Percentiles rank a stretch among this genome's conserved stretches.
Evolutionary conservation across 352 stramenopile species (phyloP).

Genomic region (Pythium aquatile): DNA sequence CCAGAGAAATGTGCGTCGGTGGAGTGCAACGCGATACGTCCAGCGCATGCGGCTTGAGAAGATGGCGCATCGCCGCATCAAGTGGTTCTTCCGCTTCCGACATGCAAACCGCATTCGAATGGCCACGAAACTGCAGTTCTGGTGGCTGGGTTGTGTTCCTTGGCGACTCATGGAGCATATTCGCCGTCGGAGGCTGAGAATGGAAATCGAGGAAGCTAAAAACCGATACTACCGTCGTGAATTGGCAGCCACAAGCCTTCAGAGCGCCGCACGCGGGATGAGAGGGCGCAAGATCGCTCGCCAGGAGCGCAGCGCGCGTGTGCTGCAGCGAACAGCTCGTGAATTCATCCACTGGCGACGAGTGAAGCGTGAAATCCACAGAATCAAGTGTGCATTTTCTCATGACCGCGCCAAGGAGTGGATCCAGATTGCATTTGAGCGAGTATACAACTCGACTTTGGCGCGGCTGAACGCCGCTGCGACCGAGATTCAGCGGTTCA

Average conservation of each 20-base stretch:
- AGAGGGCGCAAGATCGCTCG: conserved; percentile 36
- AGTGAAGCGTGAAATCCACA: conserved; percentile 35
- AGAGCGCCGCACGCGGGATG: conserved; percentile 50
- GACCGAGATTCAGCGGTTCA: conserved; percentile 56
- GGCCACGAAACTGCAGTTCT: conserved; percentile 64
- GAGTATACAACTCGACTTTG: conserved; percentile 36
- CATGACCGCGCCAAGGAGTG: conserved; percentile 22
- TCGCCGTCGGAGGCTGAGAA: conserved; percentile 21
- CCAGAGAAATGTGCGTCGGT: conserved; percentile 47
- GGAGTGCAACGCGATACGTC: conserved; percentile 29
- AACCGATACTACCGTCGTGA: conserved; percentile 29
- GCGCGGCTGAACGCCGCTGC: conserved; percentile 38
- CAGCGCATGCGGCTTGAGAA: conserved; percentile 33
- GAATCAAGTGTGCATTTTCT: conserved; percentile 35
- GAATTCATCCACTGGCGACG: conserved; percentile 40
- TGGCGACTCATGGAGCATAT: conserved; percentile 51
- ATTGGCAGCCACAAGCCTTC: conserved; percentile 42
- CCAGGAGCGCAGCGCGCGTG: conserved; percentile 41
- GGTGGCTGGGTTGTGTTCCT: conserved; percentile 58
- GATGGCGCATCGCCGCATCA: conserved; percentile 69
- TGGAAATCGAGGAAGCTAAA: conserved; percentile 16
- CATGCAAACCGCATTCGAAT: conserved; percentile 38
- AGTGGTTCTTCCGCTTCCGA: conserved; percentile 72
- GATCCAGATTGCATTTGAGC: conserved; percentile 24
- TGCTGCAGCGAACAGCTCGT: conserved; percentile 43